Conservation (phyloP, 768 basidiomycete genomes). For the Tephrocybe sp. region DNA sequence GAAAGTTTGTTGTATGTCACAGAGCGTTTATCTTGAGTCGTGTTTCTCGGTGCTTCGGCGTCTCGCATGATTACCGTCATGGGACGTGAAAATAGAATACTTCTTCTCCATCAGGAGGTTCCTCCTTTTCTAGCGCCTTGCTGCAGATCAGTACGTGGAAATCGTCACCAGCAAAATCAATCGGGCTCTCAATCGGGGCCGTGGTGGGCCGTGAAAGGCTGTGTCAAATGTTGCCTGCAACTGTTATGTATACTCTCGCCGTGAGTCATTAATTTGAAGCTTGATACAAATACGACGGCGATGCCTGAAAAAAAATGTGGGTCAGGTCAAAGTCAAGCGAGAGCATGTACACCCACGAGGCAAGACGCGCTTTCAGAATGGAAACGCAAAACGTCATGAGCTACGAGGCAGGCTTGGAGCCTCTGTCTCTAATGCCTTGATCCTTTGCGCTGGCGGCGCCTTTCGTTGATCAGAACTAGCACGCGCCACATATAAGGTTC, state of each 20-base stretch:
- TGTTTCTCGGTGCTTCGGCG: not conserved
- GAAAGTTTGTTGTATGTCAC: not conserved
- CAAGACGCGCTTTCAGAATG: not conserved
- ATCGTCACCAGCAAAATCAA: not conserved
- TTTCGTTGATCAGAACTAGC: conserved; percentile 7
- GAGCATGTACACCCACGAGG: conserved; percentile 10
- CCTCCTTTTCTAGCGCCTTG: not conserved
- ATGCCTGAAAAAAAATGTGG: conserved; percentile 5
- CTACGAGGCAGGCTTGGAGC: conserved; percentile 4
- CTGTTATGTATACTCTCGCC: not conserved
- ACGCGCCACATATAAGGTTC: conserved; percentile 17
- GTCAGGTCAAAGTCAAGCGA: conserved; percentile 11
- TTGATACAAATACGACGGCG: not conserved
- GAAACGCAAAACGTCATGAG: conserved; percentile 8
- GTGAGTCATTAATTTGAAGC: too few relatives aligned
- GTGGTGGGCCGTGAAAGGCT: too few relatives aligned
- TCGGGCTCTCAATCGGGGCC: too few relatives aligned
- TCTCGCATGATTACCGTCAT: conserved; percentile 2
- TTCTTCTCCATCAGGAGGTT: conserved; percentile 3
- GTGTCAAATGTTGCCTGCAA: too few relatives aligned
- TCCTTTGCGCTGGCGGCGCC: conserved; percentile 10
- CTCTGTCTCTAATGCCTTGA: not conserved
- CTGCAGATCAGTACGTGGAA: not conserved
- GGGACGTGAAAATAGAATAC: not conserved
- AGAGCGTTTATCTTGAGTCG: not conserved